Evolutionary conservation across 305 asterid species (phyloP).

Genomic region (Fraxinus velutina): DNA sequence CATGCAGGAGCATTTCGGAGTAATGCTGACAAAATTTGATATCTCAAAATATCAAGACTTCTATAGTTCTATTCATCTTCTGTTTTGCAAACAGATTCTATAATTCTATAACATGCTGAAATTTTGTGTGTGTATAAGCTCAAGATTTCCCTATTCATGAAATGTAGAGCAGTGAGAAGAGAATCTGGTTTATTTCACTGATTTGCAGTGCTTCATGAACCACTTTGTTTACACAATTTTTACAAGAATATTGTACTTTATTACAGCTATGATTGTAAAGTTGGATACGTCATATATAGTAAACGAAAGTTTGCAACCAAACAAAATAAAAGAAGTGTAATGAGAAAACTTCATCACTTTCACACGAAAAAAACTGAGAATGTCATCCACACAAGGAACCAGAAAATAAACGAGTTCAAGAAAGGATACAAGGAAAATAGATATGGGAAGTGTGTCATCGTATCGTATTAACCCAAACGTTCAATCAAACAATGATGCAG

Average conservation of each 20-base stretch:
- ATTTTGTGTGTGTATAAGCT: not conserved
- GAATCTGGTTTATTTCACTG: not conserved
- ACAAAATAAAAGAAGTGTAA: not conserved
- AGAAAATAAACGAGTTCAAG: not conserved
- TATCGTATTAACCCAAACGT: not conserved
- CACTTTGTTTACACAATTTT: not conserved
- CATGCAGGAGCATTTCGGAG: not conserved
- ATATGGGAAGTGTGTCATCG: not conserved
- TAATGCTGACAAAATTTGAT: not conserved
- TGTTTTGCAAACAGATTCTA: not conserved
- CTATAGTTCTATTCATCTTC: not conserved
- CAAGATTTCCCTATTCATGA: not conserved
- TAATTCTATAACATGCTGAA: not conserved
- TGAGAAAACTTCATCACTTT: not conserved
- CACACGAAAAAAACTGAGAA: not conserved
- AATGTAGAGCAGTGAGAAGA: not conserved
- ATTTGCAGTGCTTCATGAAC: not conserved
- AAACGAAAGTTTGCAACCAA: not conserved
- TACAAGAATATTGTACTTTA: not conserved
- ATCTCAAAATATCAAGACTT: not conserved
- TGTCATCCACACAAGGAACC: conserved; percentile 2
- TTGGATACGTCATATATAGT: not conserved
- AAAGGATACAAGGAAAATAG: not conserved
- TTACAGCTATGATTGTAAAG: not conserved
- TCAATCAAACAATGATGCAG: not conserved